Evolutionary conservation across 176 grass and related monocot genomes (phyloP), one percentile per base, ranked within the genome.

Genomic region (Pontederia paniculata): DNA sequence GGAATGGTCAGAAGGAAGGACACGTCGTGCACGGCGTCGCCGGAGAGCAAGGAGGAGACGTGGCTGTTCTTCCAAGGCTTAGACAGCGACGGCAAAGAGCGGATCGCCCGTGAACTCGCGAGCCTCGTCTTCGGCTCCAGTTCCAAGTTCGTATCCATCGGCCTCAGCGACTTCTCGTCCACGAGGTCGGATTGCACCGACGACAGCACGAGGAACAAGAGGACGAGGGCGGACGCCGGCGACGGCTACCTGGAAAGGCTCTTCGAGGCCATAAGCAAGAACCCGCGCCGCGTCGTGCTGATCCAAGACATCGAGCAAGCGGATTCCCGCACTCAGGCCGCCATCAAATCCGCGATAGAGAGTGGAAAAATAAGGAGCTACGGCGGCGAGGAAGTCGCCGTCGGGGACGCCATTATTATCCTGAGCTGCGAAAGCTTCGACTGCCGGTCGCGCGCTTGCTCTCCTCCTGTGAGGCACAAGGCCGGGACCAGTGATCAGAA

Each of bases 1-100:
- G 90, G 90, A 63, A 89, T 96, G 47, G 75, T 73, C 0, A 82
- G 77, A 60, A 58, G 50, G 53, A 59, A 70, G 12, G 91, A 81
- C 12, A 73, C 43, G 52, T 74, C 58, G 19, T 81, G 45, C 23
- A 21, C 42, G 11, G 17, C 48, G 41, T 25, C 41, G 16, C 10
- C 48, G 25, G 48, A 42, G 16, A 44, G 48, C 5, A 82, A 70
- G 47, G 73, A 70, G 47, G 62, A 71, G 15, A 82, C 87, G 2
- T 98, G 94, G 87, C 50, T 98, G 55, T 63, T 98, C 21, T 98
- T 98, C 78, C 83, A 84, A 65, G 94, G 94, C 17, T 71, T 52
- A 2, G 83, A 88, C 48, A 2, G 2, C 51, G 74, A 82, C 22
- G 83, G 80, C 4, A 91, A 98, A 77, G 76, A 88, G 42, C 63